These are phyloP conservation scores for Umbellularia californica DNA, from an alignment of 164 flowering plant species.

Conservation along the genomic window DNA sequence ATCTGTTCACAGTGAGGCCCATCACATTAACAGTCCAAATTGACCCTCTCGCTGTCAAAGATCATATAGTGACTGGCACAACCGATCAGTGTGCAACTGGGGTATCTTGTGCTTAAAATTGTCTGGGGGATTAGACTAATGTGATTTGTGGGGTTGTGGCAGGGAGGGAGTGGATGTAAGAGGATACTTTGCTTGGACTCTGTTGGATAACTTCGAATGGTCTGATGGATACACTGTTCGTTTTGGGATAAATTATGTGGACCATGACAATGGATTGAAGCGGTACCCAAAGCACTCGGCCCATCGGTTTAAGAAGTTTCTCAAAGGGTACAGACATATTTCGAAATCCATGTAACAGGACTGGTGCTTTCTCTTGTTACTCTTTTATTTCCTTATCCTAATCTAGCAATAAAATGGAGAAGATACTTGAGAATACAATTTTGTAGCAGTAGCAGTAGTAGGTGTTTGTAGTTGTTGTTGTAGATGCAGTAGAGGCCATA, in stretches of 20 bases:
- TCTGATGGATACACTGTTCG: slow-evolving; percentile 23
- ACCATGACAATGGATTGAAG: slow-evolving; percentile 22
- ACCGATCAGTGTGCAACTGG: no score
- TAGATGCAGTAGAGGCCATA: no score
- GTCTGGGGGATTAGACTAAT: not conserved
- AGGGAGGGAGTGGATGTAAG: slow-evolving; percentile 8
- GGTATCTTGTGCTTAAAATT: no score
- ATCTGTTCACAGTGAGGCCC: no score
- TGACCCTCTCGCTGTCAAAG: no score
- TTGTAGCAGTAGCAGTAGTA: no score
- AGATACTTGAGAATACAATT: no score
- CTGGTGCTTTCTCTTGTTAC: not conserved
- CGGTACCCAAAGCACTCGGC: slow-evolving; percentile 35
- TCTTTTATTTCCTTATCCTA: not conserved
- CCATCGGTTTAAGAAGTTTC: slow-evolving; percentile 37
- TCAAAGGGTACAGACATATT: slow-evolving; percentile 4
- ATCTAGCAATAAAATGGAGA: not conserved
- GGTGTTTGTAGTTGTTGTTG: no score
- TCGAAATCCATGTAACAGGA: not conserved
- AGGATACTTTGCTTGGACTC: slow-evolving; percentile 33
- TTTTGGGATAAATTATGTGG: slow-evolving; percentile 30
- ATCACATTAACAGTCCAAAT: no score
- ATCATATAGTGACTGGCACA: no score
- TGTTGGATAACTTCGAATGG: slow-evolving; percentile 47
- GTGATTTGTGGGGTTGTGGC: not conserved